These are phyloP conservation scores for Pugionium dolabratum DNA, from an alignment of 345 rosid genomes.

Conservation along the genomic window DNA sequence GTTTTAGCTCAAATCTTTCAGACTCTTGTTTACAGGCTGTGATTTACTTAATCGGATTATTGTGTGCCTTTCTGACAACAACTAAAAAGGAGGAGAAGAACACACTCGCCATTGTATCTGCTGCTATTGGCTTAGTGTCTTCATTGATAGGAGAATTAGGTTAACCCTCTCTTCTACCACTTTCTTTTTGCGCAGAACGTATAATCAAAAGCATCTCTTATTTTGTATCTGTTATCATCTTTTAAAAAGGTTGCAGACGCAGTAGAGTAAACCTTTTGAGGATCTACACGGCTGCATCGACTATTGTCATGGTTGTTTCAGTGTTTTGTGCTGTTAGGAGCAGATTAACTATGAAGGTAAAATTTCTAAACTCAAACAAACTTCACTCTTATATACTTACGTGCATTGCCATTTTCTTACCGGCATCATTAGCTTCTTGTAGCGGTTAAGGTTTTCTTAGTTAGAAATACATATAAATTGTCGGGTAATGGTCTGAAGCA, in stretches of 20 bases:
- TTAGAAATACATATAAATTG: too few relatives aligned
- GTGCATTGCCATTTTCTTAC: too few relatives aligned
- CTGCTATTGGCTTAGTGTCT: constrained; percentile 47
- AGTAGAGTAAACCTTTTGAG: constrained; percentile 55
- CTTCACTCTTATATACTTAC: too few relatives aligned
- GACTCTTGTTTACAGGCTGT: constrained; percentile 37
- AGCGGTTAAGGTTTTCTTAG: too few relatives aligned
- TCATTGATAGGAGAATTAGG: constrained; percentile 66
- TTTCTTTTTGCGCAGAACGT: background rate
- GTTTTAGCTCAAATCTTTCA: background rate
- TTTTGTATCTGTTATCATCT: background rate
- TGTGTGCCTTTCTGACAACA: constrained; percentile 37
- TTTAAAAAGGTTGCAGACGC: constrained; percentile 53
- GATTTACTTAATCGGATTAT: constrained; percentile 44
- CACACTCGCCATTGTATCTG: constrained; percentile 43
- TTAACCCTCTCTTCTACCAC: constrained; percentile 17
- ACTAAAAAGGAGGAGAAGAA: constrained; percentile 29
- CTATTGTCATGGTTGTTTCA: constrained; percentile 42
- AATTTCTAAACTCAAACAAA: background rate
- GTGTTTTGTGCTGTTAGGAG: constrained; percentile 43
- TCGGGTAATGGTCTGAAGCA: too few relatives aligned
- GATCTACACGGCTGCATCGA: constrained; percentile 47
- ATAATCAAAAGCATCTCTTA: background rate
- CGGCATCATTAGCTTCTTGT: too few relatives aligned
- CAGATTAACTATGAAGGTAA: constrained; percentile 51